These are phyloP conservation scores for Lactifluus piperatus DNA, from an alignment of 768 basidiomycete species.

Conservation along the genomic window DNA sequence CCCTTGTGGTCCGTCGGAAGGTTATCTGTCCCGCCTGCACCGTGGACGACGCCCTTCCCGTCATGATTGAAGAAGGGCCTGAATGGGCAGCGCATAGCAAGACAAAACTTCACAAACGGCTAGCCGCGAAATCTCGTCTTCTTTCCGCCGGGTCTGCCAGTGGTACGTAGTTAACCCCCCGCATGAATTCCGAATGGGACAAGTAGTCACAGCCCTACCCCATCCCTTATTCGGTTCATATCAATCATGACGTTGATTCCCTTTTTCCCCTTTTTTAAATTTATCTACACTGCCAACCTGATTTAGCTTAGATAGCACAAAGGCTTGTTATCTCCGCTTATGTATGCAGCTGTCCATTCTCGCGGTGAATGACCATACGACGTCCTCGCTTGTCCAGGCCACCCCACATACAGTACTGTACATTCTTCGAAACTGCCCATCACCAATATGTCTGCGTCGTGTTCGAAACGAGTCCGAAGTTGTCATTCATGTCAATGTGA, in stretches of 20 bases:
- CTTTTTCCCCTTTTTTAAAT: too few relatives aligned
- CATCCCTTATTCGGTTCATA: not conserved
- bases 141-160: too few relatives aligned
- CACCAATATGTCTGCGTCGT: not conserved
- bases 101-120: constrained; percentile 48
- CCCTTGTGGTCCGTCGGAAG: constrained; percentile 48
- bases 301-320: not conserved
- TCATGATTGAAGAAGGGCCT: constrained; percentile 49
- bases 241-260: too few relatives aligned
- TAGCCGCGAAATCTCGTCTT: constrained; percentile 23
- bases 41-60: constrained; percentile 41
- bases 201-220: not conserved
- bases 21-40: constrained; percentile 59
- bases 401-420: not conserved
- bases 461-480: not conserved
- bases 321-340: not conserved
- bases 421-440: not conserved
- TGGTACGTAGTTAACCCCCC: too few relatives aligned
- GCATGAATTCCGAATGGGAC: too few relatives aligned
- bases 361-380: too few relatives aligned
- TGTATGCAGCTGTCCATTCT: not conserved
- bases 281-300: too few relatives aligned
- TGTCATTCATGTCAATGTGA: not conserved
- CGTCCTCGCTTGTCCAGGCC: too few relatives aligned
- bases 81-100: constrained; percentile 49